phyloP scores from a whole-genome alignment of 768 basidiomycete genomes.

The Clathrus columnatus region DNA sequence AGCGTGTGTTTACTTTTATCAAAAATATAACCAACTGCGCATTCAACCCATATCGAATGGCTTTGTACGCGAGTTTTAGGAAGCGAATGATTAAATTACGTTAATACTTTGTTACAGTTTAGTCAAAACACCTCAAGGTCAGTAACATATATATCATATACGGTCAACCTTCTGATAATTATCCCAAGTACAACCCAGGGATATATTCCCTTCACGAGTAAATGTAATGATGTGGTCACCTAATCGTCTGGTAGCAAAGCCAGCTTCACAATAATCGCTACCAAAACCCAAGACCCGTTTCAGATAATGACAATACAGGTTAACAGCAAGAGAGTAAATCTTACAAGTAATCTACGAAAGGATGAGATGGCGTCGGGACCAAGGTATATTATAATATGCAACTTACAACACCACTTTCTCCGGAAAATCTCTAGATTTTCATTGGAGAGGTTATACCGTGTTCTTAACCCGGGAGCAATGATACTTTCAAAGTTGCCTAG shows the following conservation, averaged over 20 bases:
- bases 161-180: background rate
- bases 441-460: slow-evolving; percentile 27
- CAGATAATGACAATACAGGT: too few relatives aligned
- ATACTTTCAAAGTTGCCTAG: slow-evolving; percentile 20
- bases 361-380: slow-evolving; percentile 5
- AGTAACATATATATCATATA: too few relatives aligned
- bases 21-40: too few relatives aligned
- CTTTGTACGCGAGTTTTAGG: too few relatives aligned
- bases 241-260: slow-evolving; percentile 54
- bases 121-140: too few relatives aligned
- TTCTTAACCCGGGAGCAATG: slow-evolving; percentile 21
- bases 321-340: too few relatives aligned
- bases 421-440: slow-evolving; percentile 29
- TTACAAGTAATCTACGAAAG: slow-evolving; percentile 38
- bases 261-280: slow-evolving; percentile 64
- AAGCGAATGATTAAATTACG: too few relatives aligned
- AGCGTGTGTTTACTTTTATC: too few relatives aligned
- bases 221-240: slow-evolving; percentile 63
- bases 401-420: slow-evolving; percentile 29
- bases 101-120: too few relatives aligned
- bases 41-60: too few relatives aligned
- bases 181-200: slow-evolving; percentile 40
- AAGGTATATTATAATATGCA: background rate
- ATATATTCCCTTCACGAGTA: slow-evolving; percentile 51
- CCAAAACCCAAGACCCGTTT: slow-evolving; percentile 13